Conservation (phyloP, 768 basidiomycete species). For the Psilocybe subaeruginosa region DNA sequence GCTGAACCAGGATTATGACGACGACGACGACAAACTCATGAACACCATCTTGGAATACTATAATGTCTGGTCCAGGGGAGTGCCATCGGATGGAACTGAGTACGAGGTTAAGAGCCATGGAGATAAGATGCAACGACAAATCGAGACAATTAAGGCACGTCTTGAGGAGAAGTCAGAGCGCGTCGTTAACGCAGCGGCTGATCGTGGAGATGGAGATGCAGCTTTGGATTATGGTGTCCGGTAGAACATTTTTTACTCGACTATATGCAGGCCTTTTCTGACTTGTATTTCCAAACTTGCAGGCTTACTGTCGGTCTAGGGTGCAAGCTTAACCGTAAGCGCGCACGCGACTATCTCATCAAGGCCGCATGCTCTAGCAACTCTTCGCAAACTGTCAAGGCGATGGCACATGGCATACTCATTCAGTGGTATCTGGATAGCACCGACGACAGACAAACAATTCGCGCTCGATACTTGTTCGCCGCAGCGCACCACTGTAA, state of each 20-base stretch:
- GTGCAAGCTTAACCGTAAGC: constrained; percentile 15
- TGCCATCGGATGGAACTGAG: neutral
- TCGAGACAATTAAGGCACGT: neutral
- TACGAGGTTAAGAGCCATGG: neutral
- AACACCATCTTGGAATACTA: too few species aligned
- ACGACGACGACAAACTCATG: too few species aligned
- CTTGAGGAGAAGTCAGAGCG: constrained; percentile 7
- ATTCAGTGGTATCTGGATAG: constrained; percentile 15
- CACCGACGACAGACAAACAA: neutral
- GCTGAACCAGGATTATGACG: too few species aligned
- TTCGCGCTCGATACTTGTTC: constrained; percentile 13
- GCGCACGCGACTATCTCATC: constrained; percentile 17
- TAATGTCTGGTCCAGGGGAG: neutral
- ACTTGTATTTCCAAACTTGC: neutral
- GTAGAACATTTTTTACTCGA: neutral
- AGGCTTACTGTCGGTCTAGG: constrained; percentile 16
- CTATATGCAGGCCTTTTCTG: neutral
- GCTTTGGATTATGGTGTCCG: constrained; percentile 19
- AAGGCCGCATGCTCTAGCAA: constrained; percentile 13
- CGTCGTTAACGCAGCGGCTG: constrained; percentile 14
- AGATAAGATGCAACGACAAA: neutral
- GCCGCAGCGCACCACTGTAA: constrained; percentile 20
- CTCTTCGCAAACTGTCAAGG: constrained; percentile 12
- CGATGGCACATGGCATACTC: constrained; percentile 16
- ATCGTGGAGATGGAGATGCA: constrained; percentile 16